A percentile compares a stretch with the other conserved stretches of the same genome.
Evolutionary conservation across 352 stramenopile species (phyloP).

Genomic region (Phytopythium helicoides): DNA sequence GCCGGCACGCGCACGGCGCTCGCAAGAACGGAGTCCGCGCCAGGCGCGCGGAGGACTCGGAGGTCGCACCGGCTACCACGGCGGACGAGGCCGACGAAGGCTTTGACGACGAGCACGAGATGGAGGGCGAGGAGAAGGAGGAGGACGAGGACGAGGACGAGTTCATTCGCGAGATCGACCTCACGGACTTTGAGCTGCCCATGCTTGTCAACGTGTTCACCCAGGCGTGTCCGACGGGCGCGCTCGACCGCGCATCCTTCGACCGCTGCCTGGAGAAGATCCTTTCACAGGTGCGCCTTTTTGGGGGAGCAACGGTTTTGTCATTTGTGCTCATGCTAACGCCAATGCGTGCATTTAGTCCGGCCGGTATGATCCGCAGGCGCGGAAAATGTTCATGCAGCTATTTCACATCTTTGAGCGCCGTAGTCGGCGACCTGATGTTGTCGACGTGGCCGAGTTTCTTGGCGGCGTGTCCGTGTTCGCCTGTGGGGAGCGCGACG

Average conservation of each 20-base stretch:
- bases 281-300: slow-evolving; percentile 47
- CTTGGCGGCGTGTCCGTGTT: slow-evolving; percentile 82
- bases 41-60: slow-evolving; percentile 7
- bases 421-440: slow-evolving; percentile 32
- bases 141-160: slow-evolving; percentile 34
- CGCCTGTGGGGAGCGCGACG: slow-evolving; percentile 69
- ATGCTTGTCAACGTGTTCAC: slow-evolving; percentile 84
- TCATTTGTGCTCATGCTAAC: neutral
- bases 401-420: slow-evolving; percentile 82
- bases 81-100: slow-evolving; percentile 21
- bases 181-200: slow-evolving; percentile 82
- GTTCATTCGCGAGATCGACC: slow-evolving; percentile 55
- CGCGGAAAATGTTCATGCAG: slow-evolving; percentile 67
- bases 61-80: slow-evolving; percentile 8
- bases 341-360: too few species aligned
- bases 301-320: neutral
- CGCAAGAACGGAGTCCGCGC: slow-evolving; percentile 13
- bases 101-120: slow-evolving; percentile 9
- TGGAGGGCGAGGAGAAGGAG: slow-evolving; percentile 8
- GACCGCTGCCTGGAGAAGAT: slow-evolving; percentile 76
- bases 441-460: slow-evolving; percentile 82
- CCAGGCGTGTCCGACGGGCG: slow-evolving; percentile 67
- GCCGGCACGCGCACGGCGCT: slow-evolving; percentile 12
- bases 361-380: slow-evolving; percentile 69
- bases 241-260: slow-evolving; percentile 71